These are phyloP conservation scores for Paradendryphiella salina DNA, from an alignment of 2,329 filamentous ascomycete genomes.

Conservation along the genomic window DNA sequence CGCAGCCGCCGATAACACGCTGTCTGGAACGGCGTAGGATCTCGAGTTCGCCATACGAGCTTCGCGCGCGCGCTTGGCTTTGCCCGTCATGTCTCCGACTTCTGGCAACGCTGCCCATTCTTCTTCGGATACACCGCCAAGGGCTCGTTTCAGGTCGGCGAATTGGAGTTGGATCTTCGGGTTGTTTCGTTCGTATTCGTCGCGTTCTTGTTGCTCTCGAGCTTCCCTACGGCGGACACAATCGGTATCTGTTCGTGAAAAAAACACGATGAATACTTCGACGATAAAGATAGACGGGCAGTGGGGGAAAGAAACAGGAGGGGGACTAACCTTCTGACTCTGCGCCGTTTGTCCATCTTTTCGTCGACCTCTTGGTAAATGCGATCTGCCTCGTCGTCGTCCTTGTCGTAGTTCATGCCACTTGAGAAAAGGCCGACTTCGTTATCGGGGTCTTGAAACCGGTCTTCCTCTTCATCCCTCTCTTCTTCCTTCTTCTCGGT, in stretches of 20 bases:
- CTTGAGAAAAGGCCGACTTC: constrained; percentile 94
- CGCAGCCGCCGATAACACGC: constrained; percentile 83
- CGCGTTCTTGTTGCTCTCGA: constrained; percentile 85
- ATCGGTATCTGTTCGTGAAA: constrained; percentile 75
- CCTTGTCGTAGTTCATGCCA: constrained; percentile 86
- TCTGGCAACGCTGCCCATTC: constrained; percentile 96
- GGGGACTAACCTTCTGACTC: constrained; percentile 76
- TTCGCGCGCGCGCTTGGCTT: constrained; percentile 83
- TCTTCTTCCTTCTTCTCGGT: constrained; percentile 70
- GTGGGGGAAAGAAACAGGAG: constrained; percentile 28
- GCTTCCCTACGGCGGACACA: constrained; percentile 78
- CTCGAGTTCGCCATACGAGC: constrained; percentile 67
- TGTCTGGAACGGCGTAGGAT: constrained; percentile 97
- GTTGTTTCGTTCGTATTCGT: constrained; percentile 96
- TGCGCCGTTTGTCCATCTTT: constrained; percentile 90
- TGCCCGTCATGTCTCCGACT: constrained; percentile 93
- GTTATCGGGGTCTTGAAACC: constrained; percentile 95
- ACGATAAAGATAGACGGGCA: constrained; percentile 33
- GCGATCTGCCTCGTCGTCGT: constrained; percentile 95
- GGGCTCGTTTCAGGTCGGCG: constrained; percentile 87
- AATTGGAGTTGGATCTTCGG: constrained; percentile 99
- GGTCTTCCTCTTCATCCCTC: constrained; percentile 72
- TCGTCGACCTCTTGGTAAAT: constrained; percentile 97
- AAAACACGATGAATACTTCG: constrained; percentile 66
- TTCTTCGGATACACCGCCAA: constrained; percentile 87